Conservation (phyloP, 495 filamentous ascomycete species). For the Penicillium nucicola region DNA sequence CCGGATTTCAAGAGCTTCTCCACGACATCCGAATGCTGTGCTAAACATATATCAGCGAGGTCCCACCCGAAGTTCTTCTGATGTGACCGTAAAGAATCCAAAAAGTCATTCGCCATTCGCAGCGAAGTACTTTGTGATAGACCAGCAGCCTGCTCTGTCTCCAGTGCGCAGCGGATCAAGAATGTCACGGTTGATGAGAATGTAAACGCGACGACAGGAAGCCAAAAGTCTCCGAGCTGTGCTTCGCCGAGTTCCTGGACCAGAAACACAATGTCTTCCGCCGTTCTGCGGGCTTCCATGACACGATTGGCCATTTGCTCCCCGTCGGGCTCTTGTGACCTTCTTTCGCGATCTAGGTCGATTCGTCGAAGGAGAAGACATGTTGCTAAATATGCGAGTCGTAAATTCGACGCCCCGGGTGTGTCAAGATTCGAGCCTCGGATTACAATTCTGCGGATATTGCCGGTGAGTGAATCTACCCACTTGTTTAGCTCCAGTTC, state of each 20-base stretch:
- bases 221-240: conserved; percentile 32
- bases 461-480: conserved; percentile 19
- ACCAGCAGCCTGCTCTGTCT: conserved; percentile 3
- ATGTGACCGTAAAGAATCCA: conserved; percentile 5
- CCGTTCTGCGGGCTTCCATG: conserved; percentile 18
- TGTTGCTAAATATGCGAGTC: conserved; percentile 27
- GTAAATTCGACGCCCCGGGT: conserved; percentile 30
- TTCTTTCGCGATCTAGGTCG: conserved; percentile 15
- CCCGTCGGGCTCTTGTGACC: not conserved
- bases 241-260: conserved; percentile 27
- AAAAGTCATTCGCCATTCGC: conserved; percentile 12
- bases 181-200: conserved; percentile 30
- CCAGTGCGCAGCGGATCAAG: conserved; percentile 25
- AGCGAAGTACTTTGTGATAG: conserved; percentile 11
- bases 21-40: conserved; percentile 10
- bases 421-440: conserved; percentile 9
- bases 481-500: conserved; percentile 19
- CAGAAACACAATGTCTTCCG: conserved; percentile 34
- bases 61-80: conserved; percentile 14
- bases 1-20: conserved; percentile 8
- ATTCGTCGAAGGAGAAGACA: conserved; percentile 23
- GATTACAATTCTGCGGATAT: conserved; percentile 17
- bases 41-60: conserved; percentile 16
- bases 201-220: conserved; percentile 30
- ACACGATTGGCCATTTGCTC: conserved; percentile 5